Base-by-base conservation (phyloP, 2,329 filamentous ascomycete species). In the Aaosphaeria arxii region DNA sequence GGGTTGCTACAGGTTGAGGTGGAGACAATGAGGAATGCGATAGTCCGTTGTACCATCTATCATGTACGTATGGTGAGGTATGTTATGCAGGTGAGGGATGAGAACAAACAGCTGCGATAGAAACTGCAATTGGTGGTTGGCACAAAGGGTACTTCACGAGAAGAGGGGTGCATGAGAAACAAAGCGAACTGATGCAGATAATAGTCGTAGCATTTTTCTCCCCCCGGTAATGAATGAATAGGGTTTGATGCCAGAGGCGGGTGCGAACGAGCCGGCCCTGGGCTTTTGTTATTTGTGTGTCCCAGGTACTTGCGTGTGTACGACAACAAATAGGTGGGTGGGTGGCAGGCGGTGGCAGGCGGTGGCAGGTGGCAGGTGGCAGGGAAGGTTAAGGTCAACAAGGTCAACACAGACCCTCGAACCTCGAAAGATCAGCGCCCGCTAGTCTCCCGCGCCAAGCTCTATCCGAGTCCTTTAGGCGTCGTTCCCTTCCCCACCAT, bases 1-100 rank as follows among this genome's bases (percentile, higher is more conserved):
- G 47, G 43, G 44, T 29, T 17, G 42, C 33, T 35, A 42, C 7
- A 29, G 44, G 39, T 52, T 48, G 48, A 40, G 45, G 45, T 51
- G 43, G 52, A 48, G 13, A 40, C 7, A 17, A 17, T 30, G 30
- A 40, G 51, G 47, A 55, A 55, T 51, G 53, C 24, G n/a, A 44
- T 13, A 29, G 30, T 9, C 33, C 7, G 33, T 36, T 9, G 33
- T 36, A 36, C 9, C 33, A 9, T 9, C 33, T 9, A 9, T 9
- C 33, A 9, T 9, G 33, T n/a, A 36, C 3, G 33, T n/a, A 36
- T n/a, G 7, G 33, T 9, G 4, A n/a, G 33, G n/a, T 9, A 36
- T n/a, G n/a, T n/a, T 9, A 36, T 36, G n/a, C 9, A 36, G 33
- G 9, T n/a, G 33, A 9, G n/a, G 9, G 33, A 9, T 36, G 33